phyloP scores from a whole-genome alignment of 176 grass and related monocot species.

The Phoenix dactylifera region DNA sequence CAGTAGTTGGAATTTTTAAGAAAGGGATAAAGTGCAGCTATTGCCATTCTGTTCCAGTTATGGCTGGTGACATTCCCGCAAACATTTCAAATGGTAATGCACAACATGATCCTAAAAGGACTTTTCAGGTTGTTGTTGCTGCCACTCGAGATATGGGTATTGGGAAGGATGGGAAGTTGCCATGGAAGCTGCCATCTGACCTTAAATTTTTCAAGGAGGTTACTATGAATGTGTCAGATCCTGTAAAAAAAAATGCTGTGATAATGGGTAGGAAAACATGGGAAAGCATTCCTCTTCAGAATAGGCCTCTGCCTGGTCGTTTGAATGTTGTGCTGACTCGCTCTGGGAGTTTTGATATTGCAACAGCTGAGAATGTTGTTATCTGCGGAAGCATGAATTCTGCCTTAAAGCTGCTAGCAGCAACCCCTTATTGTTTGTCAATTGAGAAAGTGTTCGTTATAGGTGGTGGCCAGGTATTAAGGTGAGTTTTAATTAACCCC shows the following conservation, averaged over 20 bases:
- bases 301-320: slow-evolving; percentile 61
- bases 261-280: slow-evolving; percentile 90
- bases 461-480: slow-evolving; percentile 65
- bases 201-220: slow-evolving; percentile 77
- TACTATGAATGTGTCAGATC: slow-evolving; percentile 50
- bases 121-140: slow-evolving; percentile 69
- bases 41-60: slow-evolving; percentile 3
- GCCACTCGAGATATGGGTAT: slow-evolving; percentile 80
- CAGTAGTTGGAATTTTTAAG: neutral
- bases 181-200: slow-evolving; percentile 73
- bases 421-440: slow-evolving; percentile 61
- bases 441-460: slow-evolving; percentile 82
- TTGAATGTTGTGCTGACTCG: slow-evolving; percentile 76
- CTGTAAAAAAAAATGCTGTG: slow-evolving; percentile 77
- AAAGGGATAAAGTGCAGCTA: slow-evolving; percentile 4
- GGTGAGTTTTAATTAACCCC: slow-evolving; percentile 31
- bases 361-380: slow-evolving; percentile 59
- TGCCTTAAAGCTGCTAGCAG: slow-evolving; percentile 49
- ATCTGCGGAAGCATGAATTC: slow-evolving; percentile 67
- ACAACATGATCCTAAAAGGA: slow-evolving; percentile 28
- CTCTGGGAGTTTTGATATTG: slow-evolving; percentile 70
- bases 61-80: slow-evolving; percentile 16
- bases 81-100: slow-evolving; percentile 22
- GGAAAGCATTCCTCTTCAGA: slow-evolving; percentile 59
- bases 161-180: slow-evolving; percentile 57